A percentile compares a stretch with the other conserved stretches of the same genome.
phyloP scores from a whole-genome alignment of 495 filamentous ascomycete species.

The Neurospora sp. region DNA sequence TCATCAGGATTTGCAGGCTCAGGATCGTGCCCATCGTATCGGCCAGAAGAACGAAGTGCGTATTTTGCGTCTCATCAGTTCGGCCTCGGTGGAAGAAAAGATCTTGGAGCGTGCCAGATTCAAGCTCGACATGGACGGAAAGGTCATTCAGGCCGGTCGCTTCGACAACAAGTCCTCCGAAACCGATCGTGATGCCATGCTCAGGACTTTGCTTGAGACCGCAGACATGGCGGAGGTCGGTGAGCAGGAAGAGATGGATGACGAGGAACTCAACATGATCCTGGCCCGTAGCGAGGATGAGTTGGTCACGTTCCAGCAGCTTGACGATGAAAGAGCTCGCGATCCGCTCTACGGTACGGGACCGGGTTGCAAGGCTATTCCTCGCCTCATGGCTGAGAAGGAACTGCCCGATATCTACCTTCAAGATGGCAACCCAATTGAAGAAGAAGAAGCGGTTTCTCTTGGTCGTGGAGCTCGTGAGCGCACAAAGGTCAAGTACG shows the following conservation, averaged over 20 bases:
- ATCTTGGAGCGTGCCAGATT: slow-evolving; percentile 94
- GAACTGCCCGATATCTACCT: slow-evolving; percentile 93
- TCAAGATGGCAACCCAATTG: slow-evolving; percentile 74
- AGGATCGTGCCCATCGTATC: slow-evolving; percentile 99
- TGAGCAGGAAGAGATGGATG: slow-evolving; percentile 90
- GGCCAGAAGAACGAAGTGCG: slow-evolving; percentile 99
- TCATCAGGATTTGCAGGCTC: slow-evolving; percentile 96
- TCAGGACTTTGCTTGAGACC: slow-evolving; percentile 81
- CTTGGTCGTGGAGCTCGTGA: slow-evolving; percentile 88
- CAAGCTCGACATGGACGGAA: slow-evolving; percentile 98
- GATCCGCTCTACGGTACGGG: slow-evolving; percentile 59
- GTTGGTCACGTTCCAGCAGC: slow-evolving; percentile 54
- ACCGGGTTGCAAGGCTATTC: slow-evolving; percentile 46
- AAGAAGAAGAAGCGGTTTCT: slow-evolving; percentile 63
- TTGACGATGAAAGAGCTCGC: slow-evolving; percentile 63
- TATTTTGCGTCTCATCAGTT: slow-evolving; percentile 88
- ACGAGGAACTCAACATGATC: slow-evolving; percentile 90
- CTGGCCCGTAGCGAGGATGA: slow-evolving; percentile 71
- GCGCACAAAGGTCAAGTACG: slow-evolving; percentile 85
- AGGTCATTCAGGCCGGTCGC: slow-evolving; percentile 97
- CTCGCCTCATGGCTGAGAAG: slow-evolving; percentile 75
- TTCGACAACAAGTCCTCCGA: slow-evolving; percentile 99
- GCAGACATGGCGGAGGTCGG: slow-evolving; percentile 77
- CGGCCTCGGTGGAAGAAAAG: slow-evolving; percentile 96
- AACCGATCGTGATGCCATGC: slow-evolving; percentile 91